Conservation (phyloP, 768 basidiomycete genomes). For the Daedaleopsis nitida region DNA sequence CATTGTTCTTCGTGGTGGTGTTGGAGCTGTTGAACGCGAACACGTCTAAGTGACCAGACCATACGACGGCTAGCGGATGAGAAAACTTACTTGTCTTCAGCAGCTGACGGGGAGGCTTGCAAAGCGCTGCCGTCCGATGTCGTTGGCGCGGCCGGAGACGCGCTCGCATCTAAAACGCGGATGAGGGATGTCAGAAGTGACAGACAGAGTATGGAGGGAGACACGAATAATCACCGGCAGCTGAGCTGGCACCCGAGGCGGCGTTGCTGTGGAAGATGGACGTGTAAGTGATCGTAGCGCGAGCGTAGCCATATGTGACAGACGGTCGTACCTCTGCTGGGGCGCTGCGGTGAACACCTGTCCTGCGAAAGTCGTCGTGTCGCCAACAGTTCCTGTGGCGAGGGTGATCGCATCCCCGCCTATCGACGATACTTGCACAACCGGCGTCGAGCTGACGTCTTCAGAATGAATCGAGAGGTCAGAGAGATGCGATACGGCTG, state of each 20-base stretch:
- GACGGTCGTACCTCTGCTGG: neutral
- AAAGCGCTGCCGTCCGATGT: neutral
- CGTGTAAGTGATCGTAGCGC: neutral
- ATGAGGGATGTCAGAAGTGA: no score
- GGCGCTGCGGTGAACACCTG: conserved; percentile 9
- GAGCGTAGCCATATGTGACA: neutral
- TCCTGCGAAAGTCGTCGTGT: conserved; percentile 7
- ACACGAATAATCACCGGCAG: neutral
- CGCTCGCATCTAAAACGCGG: no score
- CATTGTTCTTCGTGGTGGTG: neutral
- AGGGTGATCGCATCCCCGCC: conserved; percentile 14
- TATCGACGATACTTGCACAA: conserved; percentile 13
- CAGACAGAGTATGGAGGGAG: no score
- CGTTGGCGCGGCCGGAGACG: neutral
- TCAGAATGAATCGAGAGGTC: neutral
- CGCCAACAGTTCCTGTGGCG: conserved; percentile 13
- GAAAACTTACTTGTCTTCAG: neutral
- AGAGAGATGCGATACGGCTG: no score
- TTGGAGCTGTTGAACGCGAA: neutral
- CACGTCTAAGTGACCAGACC: no score
- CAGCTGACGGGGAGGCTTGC: neutral
- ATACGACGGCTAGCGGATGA: neutral
- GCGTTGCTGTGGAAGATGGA: neutral
- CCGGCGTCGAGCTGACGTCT: conserved; percentile 15
- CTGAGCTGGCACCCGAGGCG: neutral